Evolutionary conservation across 169 alveolate species (phyloP).

Genomic region (Cryptosporidium viatorum): DNA sequence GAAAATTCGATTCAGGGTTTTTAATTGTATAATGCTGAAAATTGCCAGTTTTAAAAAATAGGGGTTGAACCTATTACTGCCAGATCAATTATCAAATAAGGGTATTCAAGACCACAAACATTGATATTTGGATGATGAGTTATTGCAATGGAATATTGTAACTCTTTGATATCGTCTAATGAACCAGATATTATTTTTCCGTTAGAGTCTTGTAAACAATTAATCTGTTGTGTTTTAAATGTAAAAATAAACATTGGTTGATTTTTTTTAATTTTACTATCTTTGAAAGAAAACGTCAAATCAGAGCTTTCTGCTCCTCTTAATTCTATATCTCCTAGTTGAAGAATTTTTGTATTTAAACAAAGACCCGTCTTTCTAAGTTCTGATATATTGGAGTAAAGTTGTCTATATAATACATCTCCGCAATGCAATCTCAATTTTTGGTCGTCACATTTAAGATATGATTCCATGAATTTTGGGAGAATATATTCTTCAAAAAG

Average conservation of each 20-base stretch:
- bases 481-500: conserved; percentile 88
- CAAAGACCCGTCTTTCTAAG: conserved; percentile 82
- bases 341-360: conserved; percentile 86
- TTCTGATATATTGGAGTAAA: conserved; percentile 85
- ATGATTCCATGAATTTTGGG: conserved; percentile 87
- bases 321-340: conserved; percentile 85
- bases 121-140: conserved; percentile 85
- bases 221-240: conserved; percentile 90
- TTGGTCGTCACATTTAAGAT: conserved; percentile 86
- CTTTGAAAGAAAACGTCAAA: conserved; percentile 12
- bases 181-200: conserved; percentile 86
- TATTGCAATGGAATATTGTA: conserved; percentile 88
- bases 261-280: conserved; percentile 72
- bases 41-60: not conserved
- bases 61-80: conserved; percentile 36
- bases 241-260: conserved; percentile 90
- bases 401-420: conserved; percentile 84
- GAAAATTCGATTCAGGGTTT: conserved; percentile 18
- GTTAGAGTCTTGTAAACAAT: conserved; percentile 84
- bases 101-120: conserved; percentile 31
- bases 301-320: conserved; percentile 81
- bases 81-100: conserved; percentile 31
- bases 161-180: conserved; percentile 89
- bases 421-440: conserved; percentile 87
- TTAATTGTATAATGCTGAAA: conserved; percentile 9